Evolutionary conservation across 371 early-diverging fungal species (phyloP), one percentile per base, ranked within the genome.

Genomic region (Chytridium lagenaria): DNA sequence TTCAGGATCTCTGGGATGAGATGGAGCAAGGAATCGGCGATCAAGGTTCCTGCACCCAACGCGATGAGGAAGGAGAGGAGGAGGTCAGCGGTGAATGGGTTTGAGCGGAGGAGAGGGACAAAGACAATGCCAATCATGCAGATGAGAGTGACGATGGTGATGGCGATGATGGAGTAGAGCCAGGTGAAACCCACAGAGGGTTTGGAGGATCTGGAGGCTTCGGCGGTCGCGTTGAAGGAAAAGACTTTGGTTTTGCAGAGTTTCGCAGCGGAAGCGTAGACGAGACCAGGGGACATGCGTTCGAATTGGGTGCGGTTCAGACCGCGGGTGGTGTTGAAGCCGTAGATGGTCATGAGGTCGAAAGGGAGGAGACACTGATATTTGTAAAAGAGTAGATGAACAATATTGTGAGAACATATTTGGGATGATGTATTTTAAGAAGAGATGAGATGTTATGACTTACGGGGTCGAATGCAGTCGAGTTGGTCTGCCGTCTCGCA

Each of bases 331-430:
- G 63, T 23, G 31, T 23, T 23, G 36, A 63, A 34, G 63, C 31
- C 26, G 63, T 63, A 34, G 63, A 63, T 63, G 63, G 63, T 63
- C 63, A 63, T 63, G 31, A 63, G 31, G 38, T 63, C 63, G 23
- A 10, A 63, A 31, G 63, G 63, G 36, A 63, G 63, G 36, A 63
- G 63, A 23, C 63, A 63, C 63, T 63, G 31, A 5, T n/a, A n/a
- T n/a, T n/a, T n/a, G n/a, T n/a, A n/a, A n/a, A n/a, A n/a, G n/a
- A n/a, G n/a, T n/a, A n/a, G n/a, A n/a, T n/a, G n/a, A n/a, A n/a
- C n/a, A n/a, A n/a, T n/a, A n/a, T n/a, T n/a, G n/a, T n/a, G n/a
- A n/a, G n/a, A n/a, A n/a, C n/a, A n/a, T n/a, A n/a, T n/a, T n/a
- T n/a, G n/a, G n/a, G n/a, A n/a, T n/a, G n/a, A n/a, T n/a, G n/a